A percentile compares a stretch with the other conserved stretches of the same genome.
phyloP scores from a whole-genome alignment of 192 early-diverging fungal genomes.

The Jimgerdemannia lactiflua region DNA sequence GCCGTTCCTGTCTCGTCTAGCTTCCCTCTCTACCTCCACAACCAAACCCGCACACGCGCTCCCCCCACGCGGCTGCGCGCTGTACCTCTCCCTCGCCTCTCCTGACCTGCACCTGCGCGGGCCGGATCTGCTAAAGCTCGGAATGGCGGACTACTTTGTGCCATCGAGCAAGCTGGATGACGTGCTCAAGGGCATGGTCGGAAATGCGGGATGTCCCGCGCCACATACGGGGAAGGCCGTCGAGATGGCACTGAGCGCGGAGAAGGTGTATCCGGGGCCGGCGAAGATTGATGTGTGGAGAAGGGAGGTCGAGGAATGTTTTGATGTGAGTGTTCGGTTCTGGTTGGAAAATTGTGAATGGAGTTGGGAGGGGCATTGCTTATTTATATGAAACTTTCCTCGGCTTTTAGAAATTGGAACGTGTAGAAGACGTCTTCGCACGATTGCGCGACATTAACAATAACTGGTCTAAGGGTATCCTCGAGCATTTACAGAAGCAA shows the following conservation, averaged over 20 bases:
- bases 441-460: constrained; percentile 31
- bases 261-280: constrained; percentile 45
- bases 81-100: constrained; percentile 39
- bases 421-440: constrained; percentile 23
- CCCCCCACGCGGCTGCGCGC: constrained; percentile 26
- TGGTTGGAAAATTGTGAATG: background rate
- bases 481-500: constrained; percentile 29
- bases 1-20: too few species aligned
- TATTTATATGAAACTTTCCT: background rate
- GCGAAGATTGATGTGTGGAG: constrained; percentile 46
- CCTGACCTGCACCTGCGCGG: constrained; percentile 37
- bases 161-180: constrained; percentile 39
- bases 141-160: constrained; percentile 44
- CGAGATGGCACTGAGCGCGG: constrained; percentile 34
- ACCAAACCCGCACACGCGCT: constrained; percentile 10
- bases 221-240: constrained; percentile 40
- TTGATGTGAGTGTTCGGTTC: constrained; percentile 25
- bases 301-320: constrained; percentile 38
- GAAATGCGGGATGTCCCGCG: constrained; percentile 41
- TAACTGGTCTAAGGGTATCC: constrained; percentile 38
- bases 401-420: constrained; percentile 17
- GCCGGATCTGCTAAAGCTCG: constrained; percentile 41
- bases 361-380: background rate
- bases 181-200: constrained; percentile 29
- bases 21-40: background rate